phyloP scores from a whole-genome alignment of 345 rosid species.

The Pistacia vera region DNA sequence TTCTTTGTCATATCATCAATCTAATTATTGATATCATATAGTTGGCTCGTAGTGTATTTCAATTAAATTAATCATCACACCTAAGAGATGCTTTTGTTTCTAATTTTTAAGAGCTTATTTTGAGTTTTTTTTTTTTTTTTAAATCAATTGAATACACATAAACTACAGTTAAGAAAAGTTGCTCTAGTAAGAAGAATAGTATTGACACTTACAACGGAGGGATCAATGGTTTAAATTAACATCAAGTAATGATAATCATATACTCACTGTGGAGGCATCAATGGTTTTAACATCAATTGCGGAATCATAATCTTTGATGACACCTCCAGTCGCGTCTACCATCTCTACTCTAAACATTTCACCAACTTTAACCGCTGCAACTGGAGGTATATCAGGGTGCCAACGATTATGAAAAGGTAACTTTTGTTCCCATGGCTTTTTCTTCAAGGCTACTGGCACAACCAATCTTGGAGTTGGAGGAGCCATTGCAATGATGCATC shows the following conservation, averaged over 20 bases:
- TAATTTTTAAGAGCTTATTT: no score
- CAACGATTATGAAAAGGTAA: slow-evolving; percentile 72
- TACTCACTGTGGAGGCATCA: slow-evolving; percentile 61
- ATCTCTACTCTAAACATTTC: slow-evolving; percentile 69
- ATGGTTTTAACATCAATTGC: slow-evolving; percentile 48
- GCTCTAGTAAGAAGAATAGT: background rate
- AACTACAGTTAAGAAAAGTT: no score
- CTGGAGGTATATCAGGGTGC: slow-evolving; percentile 75
- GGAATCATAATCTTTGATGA: slow-evolving; percentile 59
- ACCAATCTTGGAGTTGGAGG: slow-evolving; percentile 60
- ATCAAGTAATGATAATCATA: no score
- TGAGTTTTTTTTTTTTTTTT: no score
- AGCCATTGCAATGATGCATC: slow-evolving; percentile 39
- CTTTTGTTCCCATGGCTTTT: slow-evolving; percentile 70
- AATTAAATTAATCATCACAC: no score
- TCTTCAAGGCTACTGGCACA: slow-evolving; percentile 60
- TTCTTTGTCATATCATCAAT: no score
- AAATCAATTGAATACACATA: no score
- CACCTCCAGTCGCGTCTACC: slow-evolving; percentile 72
- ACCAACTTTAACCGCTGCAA: slow-evolving; percentile 43
- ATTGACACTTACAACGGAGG: background rate
- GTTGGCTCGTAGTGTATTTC: no score
- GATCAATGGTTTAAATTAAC: no score
- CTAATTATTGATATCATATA: no score
- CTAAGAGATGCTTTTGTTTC: no score